phyloP scores from a whole-genome alignment of 768 basidiomycete species.

The Serendipita sp. region DNA sequence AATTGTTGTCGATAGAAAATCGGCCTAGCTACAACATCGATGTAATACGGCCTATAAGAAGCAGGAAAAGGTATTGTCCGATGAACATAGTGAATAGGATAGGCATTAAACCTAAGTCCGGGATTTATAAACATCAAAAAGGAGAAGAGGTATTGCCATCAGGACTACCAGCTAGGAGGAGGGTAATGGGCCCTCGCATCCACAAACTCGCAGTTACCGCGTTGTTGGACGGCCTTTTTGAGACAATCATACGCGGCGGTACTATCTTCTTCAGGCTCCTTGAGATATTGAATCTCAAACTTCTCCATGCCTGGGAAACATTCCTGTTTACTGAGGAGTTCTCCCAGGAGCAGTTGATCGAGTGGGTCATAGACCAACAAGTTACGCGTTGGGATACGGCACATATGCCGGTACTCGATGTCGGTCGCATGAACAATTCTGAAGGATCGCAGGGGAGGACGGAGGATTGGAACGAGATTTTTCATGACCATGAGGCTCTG shows the following conservation, averaged over 20 bases:
- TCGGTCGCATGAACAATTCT: slow-evolving; percentile 1
- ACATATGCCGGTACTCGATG: neutral
- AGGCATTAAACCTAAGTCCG: no score
- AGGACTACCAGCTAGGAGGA: no score
- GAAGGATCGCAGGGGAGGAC: neutral
- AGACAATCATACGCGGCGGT: neutral
- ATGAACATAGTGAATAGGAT: no score
- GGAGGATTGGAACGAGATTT: neutral
- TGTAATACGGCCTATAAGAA: no score
- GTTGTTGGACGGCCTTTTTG: neutral
- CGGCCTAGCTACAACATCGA: no score
- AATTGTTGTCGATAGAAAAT: no score
- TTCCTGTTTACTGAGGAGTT: neutral
- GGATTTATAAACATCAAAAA: no score
- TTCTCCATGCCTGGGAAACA: neutral
- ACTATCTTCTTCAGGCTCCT: neutral
- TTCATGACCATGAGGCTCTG: neutral
- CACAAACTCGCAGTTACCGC: neutral
- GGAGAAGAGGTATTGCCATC: no score
- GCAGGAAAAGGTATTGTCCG: no score
- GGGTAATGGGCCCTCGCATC: neutral
- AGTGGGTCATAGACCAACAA: neutral
- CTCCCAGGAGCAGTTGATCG: neutral
- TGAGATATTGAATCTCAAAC: neutral
- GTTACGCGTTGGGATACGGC: neutral